Evolutionary conservation across 306 rosid genomes (phyloP).

Genomic region (Quercus berberidifolia): DNA sequence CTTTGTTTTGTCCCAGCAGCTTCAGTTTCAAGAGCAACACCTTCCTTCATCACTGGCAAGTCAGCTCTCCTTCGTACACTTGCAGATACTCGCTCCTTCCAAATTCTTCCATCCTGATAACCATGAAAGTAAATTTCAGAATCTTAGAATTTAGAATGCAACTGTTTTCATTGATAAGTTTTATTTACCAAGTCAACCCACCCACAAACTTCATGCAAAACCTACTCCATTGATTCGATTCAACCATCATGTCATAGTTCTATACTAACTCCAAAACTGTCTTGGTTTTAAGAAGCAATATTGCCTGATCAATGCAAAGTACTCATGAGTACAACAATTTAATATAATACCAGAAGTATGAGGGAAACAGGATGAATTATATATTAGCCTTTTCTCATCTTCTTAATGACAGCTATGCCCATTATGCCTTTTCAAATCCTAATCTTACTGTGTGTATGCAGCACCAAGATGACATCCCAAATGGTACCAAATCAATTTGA

Average conservation of each 20-base stretch:
- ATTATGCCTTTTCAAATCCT: neutral
- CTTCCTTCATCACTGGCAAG: constrained; percentile 78
- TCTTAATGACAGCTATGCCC: neutral
- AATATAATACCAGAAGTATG: too few species aligned
- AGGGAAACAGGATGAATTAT: too few species aligned
- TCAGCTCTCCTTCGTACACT: constrained; percentile 67
- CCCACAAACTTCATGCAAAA: neutral
- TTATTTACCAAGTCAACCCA: neutral
- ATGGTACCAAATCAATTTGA: neutral
- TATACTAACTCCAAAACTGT: neutral
- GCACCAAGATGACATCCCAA: neutral
- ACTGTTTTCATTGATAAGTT: neutral
- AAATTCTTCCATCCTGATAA: constrained; percentile 86
- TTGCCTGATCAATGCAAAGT: too few species aligned
- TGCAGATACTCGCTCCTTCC: constrained; percentile 90
- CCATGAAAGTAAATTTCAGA: constrained; percentile 24
- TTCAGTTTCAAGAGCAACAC: constrained; percentile 42
- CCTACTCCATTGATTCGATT: neutral
- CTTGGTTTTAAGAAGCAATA: neutral
- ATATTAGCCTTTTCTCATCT: too few species aligned
- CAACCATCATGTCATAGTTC: neutral
- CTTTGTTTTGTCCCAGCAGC: constrained; percentile 41
- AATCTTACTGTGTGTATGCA: neutral
- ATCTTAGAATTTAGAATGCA: constrained; percentile 7
- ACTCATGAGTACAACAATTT: too few species aligned